phyloP scores from a whole-genome alignment of 139 green algal genomes.

The Coelastrella sp. region DNA sequence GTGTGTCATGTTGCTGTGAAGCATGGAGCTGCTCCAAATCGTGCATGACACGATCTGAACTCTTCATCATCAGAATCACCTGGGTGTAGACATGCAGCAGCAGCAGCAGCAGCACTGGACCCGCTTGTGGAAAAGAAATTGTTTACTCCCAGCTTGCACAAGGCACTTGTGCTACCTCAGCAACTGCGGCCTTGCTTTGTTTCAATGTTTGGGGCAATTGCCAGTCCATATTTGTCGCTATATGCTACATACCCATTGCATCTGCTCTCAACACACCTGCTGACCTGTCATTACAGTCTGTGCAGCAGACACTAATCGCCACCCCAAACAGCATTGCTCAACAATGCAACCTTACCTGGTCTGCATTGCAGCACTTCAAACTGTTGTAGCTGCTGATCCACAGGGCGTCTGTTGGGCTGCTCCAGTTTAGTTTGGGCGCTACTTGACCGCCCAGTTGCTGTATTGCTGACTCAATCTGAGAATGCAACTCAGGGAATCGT shows the following conservation, averaged over 20 bases:
- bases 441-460: constrained; percentile 78
- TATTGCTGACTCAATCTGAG: constrained; percentile 71
- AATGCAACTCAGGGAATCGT: constrained; percentile 57
- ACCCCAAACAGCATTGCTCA: background rate
- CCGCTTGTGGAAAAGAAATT: too few relatives aligned
- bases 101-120: background rate
- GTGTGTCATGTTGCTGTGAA: background rate
- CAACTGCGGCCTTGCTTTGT: too few relatives aligned
- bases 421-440: constrained; percentile 95
- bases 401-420: constrained; percentile 87
- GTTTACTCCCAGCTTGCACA: too few relatives aligned
- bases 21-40: background rate
- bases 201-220: too few relatives aligned
- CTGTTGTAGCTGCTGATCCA: constrained; percentile 76
- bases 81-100: background rate
- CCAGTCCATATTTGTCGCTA: too few relatives aligned
- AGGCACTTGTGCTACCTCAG: too few relatives aligned
- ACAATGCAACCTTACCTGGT: constrained; percentile 55
- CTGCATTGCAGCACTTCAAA: constrained; percentile 57
- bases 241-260: too few relatives aligned
- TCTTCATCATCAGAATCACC: background rate
- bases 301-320: too few relatives aligned
- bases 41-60: constrained; percentile 8
- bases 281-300: too few relatives aligned
- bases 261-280: too few relatives aligned